Evolutionary conservation across 208 protist genomes (phyloP), one percentile per base, ranked within the genome.

Genomic region (Porcisia hertigi): DNA sequence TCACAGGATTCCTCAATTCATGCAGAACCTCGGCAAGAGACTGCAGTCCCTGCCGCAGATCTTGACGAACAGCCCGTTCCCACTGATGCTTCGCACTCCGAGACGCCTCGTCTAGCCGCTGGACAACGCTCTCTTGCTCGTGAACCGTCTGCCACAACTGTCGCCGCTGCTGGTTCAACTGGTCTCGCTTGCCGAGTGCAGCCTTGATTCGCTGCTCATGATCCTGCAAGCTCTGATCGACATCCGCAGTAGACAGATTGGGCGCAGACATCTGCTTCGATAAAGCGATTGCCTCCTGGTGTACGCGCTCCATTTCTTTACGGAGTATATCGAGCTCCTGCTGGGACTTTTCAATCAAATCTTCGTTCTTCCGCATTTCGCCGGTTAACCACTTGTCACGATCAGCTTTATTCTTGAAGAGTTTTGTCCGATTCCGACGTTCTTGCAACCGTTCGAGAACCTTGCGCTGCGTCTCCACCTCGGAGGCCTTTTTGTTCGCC

Each of bases 401-500:
- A 47, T 98, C 97, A 5, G 69, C 58, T 62, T 94, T 92, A 70
- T 70, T 96, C 73, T 91, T 92, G 83, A 99, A 99, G 30, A 98
- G 89, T n/a, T 88, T 89, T 43, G 84, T 88, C 20, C 96, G 82
- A 47, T 94, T 97, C 25, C 96, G 88, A 66, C 97, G 96, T 14
- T 94, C 92, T 41, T 98, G 93, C 41, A 99, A 73, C 25, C 79
- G 77, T 55, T 98, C 87, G 1, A 98, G 57, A 45, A 75, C 69
- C 49, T 80, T 80, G 60, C 95, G 86, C 58, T 85, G 71, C n/a
- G 72, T 62, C 11, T 85, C 73, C 20, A 96, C 75, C 36, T 86
- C 83, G 0, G 77, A 59, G 30, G 84, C 75, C 55, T 91, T 77
- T 3, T 55, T 39, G 0, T 90, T 87, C 2, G 83, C 81, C n/a